Base-by-base conservation (phyloP, 805 yeast species). In the Cyberlindnera amylophila region DNA sequence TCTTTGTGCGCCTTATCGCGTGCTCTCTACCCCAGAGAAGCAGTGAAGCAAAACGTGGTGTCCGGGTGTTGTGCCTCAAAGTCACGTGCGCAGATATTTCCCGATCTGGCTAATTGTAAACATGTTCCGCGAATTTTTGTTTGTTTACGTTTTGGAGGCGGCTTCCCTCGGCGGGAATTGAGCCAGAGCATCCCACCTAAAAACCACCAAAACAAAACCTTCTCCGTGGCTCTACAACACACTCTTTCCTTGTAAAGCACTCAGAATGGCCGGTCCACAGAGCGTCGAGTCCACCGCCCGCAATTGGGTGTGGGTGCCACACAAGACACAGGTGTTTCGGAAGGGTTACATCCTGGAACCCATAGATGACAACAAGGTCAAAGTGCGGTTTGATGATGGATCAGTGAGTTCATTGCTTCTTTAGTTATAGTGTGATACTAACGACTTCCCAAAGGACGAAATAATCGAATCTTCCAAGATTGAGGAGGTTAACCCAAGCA, bases 401-500 rank as follows among this genome's bases (percentile, higher is more conserved):
- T 51, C 64, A 2, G 65, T 56, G 36, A 44, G 62, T 50, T 13
- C 2, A 11, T n/a, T n/a, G n/a, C n/a, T n/a, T n/a, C n/a, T n/a
- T n/a, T n/a, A n/a, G n/a, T n/a, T n/a, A n/a, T n/a, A n/a, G n/a
- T n/a, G n/a, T n/a, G n/a, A n/a, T 32, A 41, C 54, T 48, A 42
- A 47, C 50, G 15, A 14, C 5, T 11, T 4, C 1, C 7, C 8
- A 9, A 12, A 51, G 52, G 54, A 61, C 32, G 51, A 66, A 38
- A 59, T 64, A n/a, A 68, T 79, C 5, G 69, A 70, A 19, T 66
- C 72, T 10, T 62, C 59, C 16, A 63, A 66, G 39, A 72, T 70
- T 17, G 82, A 82, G 51, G 79, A 77, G 54, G 87, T 90, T 39
- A 93, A 93, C 58, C 99, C 99, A 1, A 71, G 81, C 8, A 85